phyloP scores from a whole-genome alignment of 805 yeast species.

The Candida gorgasii region DNA sequence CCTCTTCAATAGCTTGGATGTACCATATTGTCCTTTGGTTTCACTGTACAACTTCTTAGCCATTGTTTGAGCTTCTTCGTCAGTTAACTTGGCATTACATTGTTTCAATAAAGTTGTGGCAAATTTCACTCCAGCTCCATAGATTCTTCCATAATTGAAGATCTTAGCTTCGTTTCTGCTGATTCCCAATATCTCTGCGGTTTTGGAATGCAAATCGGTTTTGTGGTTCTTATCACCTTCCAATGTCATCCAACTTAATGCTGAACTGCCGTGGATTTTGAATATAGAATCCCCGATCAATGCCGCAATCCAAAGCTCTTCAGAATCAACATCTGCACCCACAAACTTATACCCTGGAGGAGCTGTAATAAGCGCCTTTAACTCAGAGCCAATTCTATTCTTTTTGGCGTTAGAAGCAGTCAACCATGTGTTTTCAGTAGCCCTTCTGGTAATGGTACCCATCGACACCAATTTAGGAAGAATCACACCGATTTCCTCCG shows the following conservation, averaged over 20 bases:
- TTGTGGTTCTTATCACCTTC: slow-evolving; percentile 92
- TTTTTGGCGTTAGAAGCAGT: slow-evolving; percentile 94
- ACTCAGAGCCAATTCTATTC: slow-evolving; percentile 86
- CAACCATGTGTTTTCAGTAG: slow-evolving; percentile 96
- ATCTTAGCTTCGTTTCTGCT: slow-evolving; percentile 90
- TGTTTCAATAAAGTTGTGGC: slow-evolving; percentile 82
- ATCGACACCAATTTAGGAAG: slow-evolving; percentile 82
- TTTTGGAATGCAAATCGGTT: slow-evolving; percentile 93
- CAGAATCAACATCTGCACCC: slow-evolving; percentile 99
- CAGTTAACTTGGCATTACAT: slow-evolving; percentile 71
- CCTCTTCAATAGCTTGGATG: slow-evolving; percentile 25
- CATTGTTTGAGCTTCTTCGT: slow-evolving; percentile 60
- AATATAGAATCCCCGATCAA: slow-evolving; percentile 90
- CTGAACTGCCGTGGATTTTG: slow-evolving; percentile 90
- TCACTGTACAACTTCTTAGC: slow-evolving; percentile 72
- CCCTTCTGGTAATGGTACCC: slow-evolving; percentile 97
- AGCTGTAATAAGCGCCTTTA: slow-evolving; percentile 82
- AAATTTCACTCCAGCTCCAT: slow-evolving; percentile 95
- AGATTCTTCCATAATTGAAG: slow-evolving; percentile 94
- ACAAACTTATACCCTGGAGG: slow-evolving; percentile 90
- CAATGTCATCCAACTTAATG: slow-evolving; percentile 98
- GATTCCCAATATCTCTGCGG: slow-evolving; percentile 87
- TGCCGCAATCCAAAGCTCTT: slow-evolving; percentile 97
- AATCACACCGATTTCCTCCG: slow-evolving; percentile 62
- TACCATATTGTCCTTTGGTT: slow-evolving; percentile 69